Base-by-base conservation (phyloP, 306 rosid genomes). In the Ziziphus jujuba region DNA sequence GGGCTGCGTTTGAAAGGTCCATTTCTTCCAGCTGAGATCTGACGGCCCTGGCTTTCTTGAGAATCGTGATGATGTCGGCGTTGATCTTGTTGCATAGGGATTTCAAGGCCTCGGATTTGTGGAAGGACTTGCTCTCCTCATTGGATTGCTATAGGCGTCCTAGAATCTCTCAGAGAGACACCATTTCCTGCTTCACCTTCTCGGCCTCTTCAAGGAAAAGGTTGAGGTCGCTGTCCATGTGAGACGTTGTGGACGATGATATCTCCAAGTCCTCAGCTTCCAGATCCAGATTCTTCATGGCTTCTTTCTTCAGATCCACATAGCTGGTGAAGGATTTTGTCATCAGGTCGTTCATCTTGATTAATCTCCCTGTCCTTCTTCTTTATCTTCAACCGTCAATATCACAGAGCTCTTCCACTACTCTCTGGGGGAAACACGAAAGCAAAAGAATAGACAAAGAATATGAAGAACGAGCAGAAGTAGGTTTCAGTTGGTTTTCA, bases 291-390 rank as follows among this genome's bases (percentile, higher is more conserved):
- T 91, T 96, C 75, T 89, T 91, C 90, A 83, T 79, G 12, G 95
- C 92, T 0, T 84, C 86, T 64, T 89, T 91, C 79, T 91, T 91
- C 19, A 91, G 61, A 72, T 91, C 95, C 13, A 91, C 92, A 25
- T 91, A 89, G 84, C 47, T 89, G 14, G 86, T 84, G 90, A 91
- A 91, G 14, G 98, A 91, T 55, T 89, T 85, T 28, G 98, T 91
- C 96, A 91, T 89, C 4, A 91, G 78, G 51, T 89, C 96, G 48
- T 91, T 91, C 96, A 91, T 89, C 61, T 71, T 83, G n/a, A n/a
- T n/a, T n/a, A n/a, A n/a, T n/a, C n/a, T n/a, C n/a, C n/a, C n/a
- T n/a, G n/a, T 16, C 33, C 33, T 4, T 28, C 33, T 28, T 28
- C 33, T 28, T 28, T 28, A 2, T 28, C 33, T 28, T 28, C 33